phyloP scores from a whole-genome alignment of 768 basidiomycete species.

The Cystobasidium tubakii region DNA sequence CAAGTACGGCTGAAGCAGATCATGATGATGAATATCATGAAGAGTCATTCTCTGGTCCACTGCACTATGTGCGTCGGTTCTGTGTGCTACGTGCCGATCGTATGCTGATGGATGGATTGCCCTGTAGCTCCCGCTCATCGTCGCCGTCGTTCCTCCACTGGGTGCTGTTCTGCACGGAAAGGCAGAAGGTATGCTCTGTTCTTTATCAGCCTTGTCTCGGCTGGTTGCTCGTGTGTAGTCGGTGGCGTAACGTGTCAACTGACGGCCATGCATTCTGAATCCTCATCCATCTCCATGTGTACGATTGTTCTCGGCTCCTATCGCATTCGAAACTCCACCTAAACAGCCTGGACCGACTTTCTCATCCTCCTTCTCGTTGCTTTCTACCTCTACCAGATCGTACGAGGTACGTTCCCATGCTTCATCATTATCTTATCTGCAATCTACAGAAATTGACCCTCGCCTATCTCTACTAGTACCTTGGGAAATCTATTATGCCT shows the following conservation, averaged over 20 bases:
- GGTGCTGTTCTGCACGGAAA: slow-evolving; percentile 44
- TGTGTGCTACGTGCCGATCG: background rate
- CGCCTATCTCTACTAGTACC: slow-evolving; percentile 39
- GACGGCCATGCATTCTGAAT: too few species aligned
- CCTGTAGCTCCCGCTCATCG: slow-evolving; percentile 45
- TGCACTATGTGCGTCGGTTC: slow-evolving; percentile 18
- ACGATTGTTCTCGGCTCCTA: too few species aligned
- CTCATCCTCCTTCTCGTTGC: slow-evolving; percentile 45
- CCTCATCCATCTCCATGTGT: background rate
- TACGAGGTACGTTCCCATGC: slow-evolving; percentile 41
- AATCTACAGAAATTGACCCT: background rate
- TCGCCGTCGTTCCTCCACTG: slow-evolving; percentile 46
- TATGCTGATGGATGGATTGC: background rate
- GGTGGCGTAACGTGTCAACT: background rate
- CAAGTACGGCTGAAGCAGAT: background rate
- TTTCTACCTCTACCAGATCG: slow-evolving; percentile 47
- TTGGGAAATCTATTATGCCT: slow-evolving; percentile 48
- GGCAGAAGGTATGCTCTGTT: slow-evolving; percentile 36
- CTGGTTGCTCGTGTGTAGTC: too few species aligned
- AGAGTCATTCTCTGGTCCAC: slow-evolving; percentile 10
- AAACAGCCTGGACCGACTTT: slow-evolving; percentile 43
- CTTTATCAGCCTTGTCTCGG: too few species aligned
- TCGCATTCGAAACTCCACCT: background rate
- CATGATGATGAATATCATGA: slow-evolving; percentile 5
- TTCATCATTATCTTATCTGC: background rate